A percentile compares a stretch with the other conserved stretches of the same genome.
Conservation (phyloP, 2,329 filamentous ascomycete species). For the Colletotrichum navitas region DNA sequence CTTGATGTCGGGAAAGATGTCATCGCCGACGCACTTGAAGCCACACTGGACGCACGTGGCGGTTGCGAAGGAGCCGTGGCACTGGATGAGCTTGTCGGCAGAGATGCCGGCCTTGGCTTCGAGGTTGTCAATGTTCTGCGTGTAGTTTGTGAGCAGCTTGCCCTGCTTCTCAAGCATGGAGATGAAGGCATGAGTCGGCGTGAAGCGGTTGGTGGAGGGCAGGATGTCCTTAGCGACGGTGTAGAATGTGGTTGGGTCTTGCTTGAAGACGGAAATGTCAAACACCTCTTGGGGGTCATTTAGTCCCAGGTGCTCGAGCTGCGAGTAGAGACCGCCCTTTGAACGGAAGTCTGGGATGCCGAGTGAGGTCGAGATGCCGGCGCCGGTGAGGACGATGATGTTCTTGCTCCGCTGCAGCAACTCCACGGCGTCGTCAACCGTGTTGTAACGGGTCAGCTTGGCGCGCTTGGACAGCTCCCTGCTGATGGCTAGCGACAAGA, state of each 20-base stretch:
- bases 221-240: constrained; percentile 91
- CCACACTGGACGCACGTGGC: constrained; percentile 89
- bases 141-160: constrained; percentile 96
- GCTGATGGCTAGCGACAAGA: constrained; percentile 82
- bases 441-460: constrained; percentile 85
- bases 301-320: constrained; percentile 81
- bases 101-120: constrained; percentile 88
- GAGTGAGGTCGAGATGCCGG: constrained; percentile 95
- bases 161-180: constrained; percentile 86
- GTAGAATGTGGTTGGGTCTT: constrained; percentile 92
- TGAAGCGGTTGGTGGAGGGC: constrained; percentile 82
- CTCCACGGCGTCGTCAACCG: constrained; percentile 85
- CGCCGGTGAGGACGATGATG: constrained; percentile 94
- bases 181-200: constrained; percentile 95
- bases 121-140: constrained; percentile 98
- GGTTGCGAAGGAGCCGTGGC: constrained; percentile 95
- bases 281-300: constrained; percentile 95
- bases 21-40: constrained; percentile 78
- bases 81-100: constrained; percentile 89
- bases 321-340: constrained; percentile 91
- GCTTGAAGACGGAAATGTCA: constrained; percentile 86
- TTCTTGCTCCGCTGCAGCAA: constrained; percentile 82
- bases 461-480: constrained; percentile 85
- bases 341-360: constrained; percentile 98
- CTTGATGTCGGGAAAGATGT: constrained; percentile 84